Conservation (phyloP, 2,329 filamentous ascomycete genomes). For the Phaeosphaeria sp. region DNA sequence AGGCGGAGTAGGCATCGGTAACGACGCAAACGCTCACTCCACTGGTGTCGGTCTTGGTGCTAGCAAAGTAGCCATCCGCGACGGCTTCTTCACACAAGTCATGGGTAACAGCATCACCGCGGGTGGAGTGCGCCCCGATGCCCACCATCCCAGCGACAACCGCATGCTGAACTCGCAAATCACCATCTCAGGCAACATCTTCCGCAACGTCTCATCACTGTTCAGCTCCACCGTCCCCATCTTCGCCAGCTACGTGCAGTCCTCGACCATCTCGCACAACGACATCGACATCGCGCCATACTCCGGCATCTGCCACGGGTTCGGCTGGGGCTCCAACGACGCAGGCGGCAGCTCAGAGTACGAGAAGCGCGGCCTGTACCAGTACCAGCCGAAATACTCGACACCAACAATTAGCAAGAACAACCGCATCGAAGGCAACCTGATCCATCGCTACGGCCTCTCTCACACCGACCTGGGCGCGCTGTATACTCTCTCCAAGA, state of each 20-base stretch:
- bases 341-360: constrained; percentile 20
- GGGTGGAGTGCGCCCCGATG: constrained; percentile 17
- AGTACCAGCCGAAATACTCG: constrained; percentile 20
- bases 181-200: constrained; percentile 20
- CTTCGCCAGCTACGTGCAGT: constrained; percentile 16
- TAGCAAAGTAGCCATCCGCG: constrained; percentile 13
- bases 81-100: constrained; percentile 20
- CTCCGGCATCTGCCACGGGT: constrained; percentile 17
- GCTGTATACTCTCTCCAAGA: constrained; percentile 20
- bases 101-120: constrained; percentile 25
- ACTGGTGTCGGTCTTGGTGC: constrained; percentile 15
- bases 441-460: constrained; percentile 17
- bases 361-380: constrained; percentile 19
- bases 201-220: constrained; percentile 19
- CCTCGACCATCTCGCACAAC: constrained; percentile 18
- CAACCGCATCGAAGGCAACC: constrained; percentile 15
- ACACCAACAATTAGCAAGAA: constrained; percentile 14
- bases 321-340: constrained; percentile 20
- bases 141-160: constrained; percentile 18
- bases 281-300: constrained; percentile 21
- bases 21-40: constrained; percentile 20
- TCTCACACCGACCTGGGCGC: constrained; percentile 21
- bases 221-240: constrained; percentile 22
- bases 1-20: constrained; percentile 21
- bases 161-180: constrained; percentile 19